Evolutionary conservation across 768 basidiomycete species (phyloP).

Genomic region (Suillus subaureus): DNA sequence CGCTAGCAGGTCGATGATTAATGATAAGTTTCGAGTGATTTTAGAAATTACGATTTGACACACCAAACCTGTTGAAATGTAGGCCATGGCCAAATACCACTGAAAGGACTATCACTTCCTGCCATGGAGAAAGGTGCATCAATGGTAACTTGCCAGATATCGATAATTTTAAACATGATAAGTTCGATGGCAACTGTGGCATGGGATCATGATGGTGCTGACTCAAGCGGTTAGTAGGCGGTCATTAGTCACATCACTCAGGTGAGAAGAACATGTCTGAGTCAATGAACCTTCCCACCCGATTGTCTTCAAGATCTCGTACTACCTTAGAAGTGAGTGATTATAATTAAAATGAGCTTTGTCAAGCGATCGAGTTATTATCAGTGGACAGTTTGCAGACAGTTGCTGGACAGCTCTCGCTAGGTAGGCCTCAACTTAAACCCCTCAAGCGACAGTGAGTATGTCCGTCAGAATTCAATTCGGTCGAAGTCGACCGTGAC

Average conservation of each 20-base stretch:
- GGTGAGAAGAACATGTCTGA: background rate
- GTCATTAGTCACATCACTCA: background rate
- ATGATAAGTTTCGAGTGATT: background rate
- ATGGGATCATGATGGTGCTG: background rate
- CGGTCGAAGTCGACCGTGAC: background rate
- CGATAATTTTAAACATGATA: conserved; percentile 3
- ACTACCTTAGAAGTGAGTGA: no score
- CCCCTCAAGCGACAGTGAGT: no score
- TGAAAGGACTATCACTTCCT: background rate
- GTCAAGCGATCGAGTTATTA: background rate
- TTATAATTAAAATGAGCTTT: background rate
- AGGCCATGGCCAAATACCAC: background rate
- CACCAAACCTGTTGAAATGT: background rate
- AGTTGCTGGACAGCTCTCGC: background rate
- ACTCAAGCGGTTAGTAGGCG: background rate
- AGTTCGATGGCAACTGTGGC: background rate
- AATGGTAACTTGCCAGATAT: background rate
- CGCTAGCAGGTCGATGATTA: background rate
- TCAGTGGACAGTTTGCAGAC: background rate
- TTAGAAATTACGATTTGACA: background rate
- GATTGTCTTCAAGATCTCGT: background rate
- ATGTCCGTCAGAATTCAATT: background rate
- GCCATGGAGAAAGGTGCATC: background rate
- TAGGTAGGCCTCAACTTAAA: background rate
- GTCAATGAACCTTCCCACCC: background rate